A percentile compares a stretch with the other conserved stretches of the same genome.
phyloP scores from a whole-genome alignment of 192 early-diverging fungal species.

The Backusella psychrophila region DNA sequence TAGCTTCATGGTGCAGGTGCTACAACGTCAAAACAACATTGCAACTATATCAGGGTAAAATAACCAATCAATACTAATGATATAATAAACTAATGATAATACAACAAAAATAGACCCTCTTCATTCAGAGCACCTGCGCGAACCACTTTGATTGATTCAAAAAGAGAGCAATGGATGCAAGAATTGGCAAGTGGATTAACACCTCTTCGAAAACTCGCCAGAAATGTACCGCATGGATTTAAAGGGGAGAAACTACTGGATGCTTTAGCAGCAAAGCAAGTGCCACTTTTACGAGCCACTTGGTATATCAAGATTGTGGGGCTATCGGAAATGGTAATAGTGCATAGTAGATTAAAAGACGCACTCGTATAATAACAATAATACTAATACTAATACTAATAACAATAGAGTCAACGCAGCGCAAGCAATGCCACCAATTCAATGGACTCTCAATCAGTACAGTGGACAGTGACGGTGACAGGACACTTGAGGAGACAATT shows the following conservation, averaged over 20 bases:
- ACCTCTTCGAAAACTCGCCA: slow-evolving; percentile 44
- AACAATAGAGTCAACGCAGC: slow-evolving; percentile 21
- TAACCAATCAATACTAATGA: background rate
- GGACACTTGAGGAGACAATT: slow-evolving; percentile 46
- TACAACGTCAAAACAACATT: slow-evolving; percentile 31
- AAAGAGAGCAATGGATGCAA: slow-evolving; percentile 55
- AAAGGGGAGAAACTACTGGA: slow-evolving; percentile 65
- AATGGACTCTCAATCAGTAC: slow-evolving; percentile 22
- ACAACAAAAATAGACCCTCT: slow-evolving; percentile 30
- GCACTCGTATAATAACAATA: too few species aligned
- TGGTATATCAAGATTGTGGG: slow-evolving; percentile 75
- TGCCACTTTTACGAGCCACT: slow-evolving; percentile 61
- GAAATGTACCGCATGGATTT: slow-evolving; percentile 54
- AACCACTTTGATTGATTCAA: slow-evolving; percentile 40
- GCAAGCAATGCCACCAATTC: slow-evolving; percentile 15
- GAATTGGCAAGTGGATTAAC: slow-evolving; percentile 42
- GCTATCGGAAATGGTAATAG: slow-evolving; percentile 55
- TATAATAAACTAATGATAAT: background rate
- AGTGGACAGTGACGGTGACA: slow-evolving; percentile 49
- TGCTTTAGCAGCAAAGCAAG: slow-evolving; percentile 44
- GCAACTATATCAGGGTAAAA: slow-evolving; percentile 30
- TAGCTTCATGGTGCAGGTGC: slow-evolving; percentile 45
- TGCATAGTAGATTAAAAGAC: background rate
- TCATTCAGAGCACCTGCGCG: slow-evolving; percentile 49
- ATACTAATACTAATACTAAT: background rate